A percentile compares a stretch with the other conserved stretches of the same genome.
Evolutionary conservation across 441 rosid species (phyloP).

Genomic region (Pelargonium australe): DNA sequence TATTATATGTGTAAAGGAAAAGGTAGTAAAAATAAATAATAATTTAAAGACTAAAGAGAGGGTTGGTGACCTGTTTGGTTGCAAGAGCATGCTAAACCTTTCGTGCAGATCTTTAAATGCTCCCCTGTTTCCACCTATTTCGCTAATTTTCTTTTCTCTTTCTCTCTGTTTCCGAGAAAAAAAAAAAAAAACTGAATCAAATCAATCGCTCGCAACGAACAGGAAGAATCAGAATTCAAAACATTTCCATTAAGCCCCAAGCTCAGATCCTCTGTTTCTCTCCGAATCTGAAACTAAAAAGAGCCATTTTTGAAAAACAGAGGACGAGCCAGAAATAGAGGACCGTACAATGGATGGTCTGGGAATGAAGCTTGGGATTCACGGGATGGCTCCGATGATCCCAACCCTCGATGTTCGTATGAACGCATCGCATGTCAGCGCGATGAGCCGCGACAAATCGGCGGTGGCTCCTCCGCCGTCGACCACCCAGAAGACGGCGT

Average conservation of each 20-base stretch:
- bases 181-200: neutral
- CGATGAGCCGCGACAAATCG: slow-evolving; percentile 39
- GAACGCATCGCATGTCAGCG: slow-evolving; percentile 39
- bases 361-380: slow-evolving; percentile 54
- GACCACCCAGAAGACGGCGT: slow-evolving; percentile 28
- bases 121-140: neutral
- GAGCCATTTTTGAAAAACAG: neutral
- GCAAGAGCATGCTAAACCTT: slow-evolving; percentile 10
- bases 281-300: neutral
- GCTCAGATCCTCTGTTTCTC: neutral
- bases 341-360: slow-evolving; percentile 47
- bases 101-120: slow-evolving; percentile 9
- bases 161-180: neutral
- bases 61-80: slow-evolving; percentile 30
- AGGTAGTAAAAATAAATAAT: neutral
- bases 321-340: neutral
- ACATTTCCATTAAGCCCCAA: neutral
- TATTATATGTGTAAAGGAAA: neutral
- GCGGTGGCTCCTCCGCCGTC: slow-evolving; percentile 26
- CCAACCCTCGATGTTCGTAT: slow-evolving; percentile 42
- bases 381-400: slow-evolving; percentile 51
- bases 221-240: slow-evolving; percentile 6
- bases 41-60: neutral
- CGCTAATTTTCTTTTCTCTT: neutral
- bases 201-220: neutral